Conservation (phyloP, 2,329 filamentous ascomycete genomes). For the Penicillium sp. region DNA sequence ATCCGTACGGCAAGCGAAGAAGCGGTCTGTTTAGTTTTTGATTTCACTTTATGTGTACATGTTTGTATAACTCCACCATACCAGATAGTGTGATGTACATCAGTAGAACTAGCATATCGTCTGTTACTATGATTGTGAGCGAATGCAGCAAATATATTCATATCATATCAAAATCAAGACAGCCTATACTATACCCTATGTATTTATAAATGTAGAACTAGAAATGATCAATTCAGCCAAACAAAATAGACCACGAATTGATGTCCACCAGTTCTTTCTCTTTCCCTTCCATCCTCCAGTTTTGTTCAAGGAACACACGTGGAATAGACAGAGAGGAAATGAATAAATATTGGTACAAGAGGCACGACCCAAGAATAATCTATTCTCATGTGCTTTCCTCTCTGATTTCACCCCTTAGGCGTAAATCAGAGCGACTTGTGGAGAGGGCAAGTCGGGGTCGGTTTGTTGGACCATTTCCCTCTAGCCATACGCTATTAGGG, state of each 20-base stretch:
- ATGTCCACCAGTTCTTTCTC: background rate
- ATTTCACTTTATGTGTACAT: background rate
- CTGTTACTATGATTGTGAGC: background rate
- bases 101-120: background rate
- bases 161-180: background rate
- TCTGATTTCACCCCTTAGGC: background rate
- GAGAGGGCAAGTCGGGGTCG: background rate
- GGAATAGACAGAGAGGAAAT: no score
- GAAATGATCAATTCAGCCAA: slow-evolving; percentile 4
- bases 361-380: slow-evolving; percentile 6
- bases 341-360: slow-evolving; percentile 7
- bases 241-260: background rate
- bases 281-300: background rate
- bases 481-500: no score
- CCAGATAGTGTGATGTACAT: background rate
- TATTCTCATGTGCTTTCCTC: background rate
- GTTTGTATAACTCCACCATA: background rate
- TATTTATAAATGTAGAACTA: background rate
- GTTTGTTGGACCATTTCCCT: background rate
- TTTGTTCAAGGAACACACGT: no score
- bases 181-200: background rate
- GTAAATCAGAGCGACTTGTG: slow-evolving; percentile 4
- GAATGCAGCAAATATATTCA: background rate
- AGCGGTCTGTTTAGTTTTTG: slow-evolving; percentile 46
- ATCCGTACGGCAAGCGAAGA: slow-evolving; percentile 49